A percentile compares a stretch with the other conserved stretches of the same genome.
phyloP scores from a whole-genome alignment of 148 eudicot genomes.

The Polygonum aviculare region DNA sequence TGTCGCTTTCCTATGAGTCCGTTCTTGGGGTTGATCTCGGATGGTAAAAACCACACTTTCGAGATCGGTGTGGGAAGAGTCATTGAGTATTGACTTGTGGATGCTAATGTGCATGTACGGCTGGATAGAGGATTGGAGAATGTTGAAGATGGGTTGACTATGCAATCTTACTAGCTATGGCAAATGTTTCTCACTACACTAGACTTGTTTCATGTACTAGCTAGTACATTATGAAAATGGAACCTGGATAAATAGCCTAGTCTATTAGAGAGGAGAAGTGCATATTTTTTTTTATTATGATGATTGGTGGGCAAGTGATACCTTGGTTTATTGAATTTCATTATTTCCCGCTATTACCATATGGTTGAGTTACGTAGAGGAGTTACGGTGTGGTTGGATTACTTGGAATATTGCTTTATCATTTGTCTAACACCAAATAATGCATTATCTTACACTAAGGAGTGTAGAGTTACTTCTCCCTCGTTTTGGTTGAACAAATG shows the following conservation, averaged over 20 bases:
- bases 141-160: slow-evolving; percentile 31
- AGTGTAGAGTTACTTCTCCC: too few relatives aligned
- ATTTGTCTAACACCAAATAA: too few relatives aligned
- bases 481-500: too few relatives aligned
- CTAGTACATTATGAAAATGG: too few relatives aligned
- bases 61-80: slow-evolving; percentile 60
- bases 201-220: not conserved
- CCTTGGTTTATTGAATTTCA: not conserved
- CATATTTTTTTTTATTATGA: too few relatives aligned
- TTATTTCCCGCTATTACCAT: slow-evolving; percentile 1
- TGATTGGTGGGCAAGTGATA: not conserved
- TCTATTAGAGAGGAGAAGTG: not conserved
- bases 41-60: slow-evolving; percentile 42
- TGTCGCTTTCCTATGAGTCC: slow-evolving; percentile 98
- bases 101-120: slow-evolving; percentile 90
- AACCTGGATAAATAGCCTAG: not conserved
- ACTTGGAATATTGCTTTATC: too few relatives aligned
- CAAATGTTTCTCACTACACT: not conserved
- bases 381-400: too few relatives aligned
- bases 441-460: too few relatives aligned
- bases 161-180: not conserved
- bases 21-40: slow-evolving; percentile 49
- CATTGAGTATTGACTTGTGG: slow-evolving; percentile 63
- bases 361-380: not conserved
- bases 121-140: slow-evolving; percentile 30